Base-by-base conservation (phyloP, 2,329 filamentous ascomycete species). In the Botryotinia convoluta region DNA sequence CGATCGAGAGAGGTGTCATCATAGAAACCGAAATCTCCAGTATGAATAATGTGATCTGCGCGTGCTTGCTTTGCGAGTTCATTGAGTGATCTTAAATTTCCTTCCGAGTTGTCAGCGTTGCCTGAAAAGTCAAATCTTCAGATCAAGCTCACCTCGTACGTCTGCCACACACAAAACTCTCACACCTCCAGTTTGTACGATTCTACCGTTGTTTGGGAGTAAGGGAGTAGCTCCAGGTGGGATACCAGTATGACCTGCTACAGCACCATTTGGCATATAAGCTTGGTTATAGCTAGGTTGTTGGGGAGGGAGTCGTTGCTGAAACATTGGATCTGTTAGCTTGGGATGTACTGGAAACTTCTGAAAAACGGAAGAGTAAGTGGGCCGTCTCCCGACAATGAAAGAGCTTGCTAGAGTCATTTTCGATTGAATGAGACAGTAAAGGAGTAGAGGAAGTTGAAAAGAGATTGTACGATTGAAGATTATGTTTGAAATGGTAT, bases 21-120 rank as follows among this genome's bases (percentile, higher is more conserved):
- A 85, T 99, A 99, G 85, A 99, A 99, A 76, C 96, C 96, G 82
- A 99, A 99, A 83, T 99, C 96, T 83, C 96, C 96, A 32, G 96
- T 99, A 84, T 99, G 96, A 81, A 99, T 94, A 83, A 99, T 97
- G 85, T 98, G 94, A 84, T 98, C 94, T 79, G 96, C 96, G 82
- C 93, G 93, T 76, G 96, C 95, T 82, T 96, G 93, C 84, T 93
- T 97, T 77, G 96, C 96, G 75, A 99, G 91, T 75, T 98, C 95
- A 85, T 99, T 99, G 80, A 99, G 87, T 77, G 96, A 98, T 84
- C 92, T 91, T 78, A 99, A 87, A 83, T 98, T 98, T 84, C 96
- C 96, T 99, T 69, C 78, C 14, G 63, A 37, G 35, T 32, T 72
- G 78, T 81, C 75, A 81, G 78, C 74, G 71, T 73, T 37, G 42